phyloP scores from a whole-genome alignment of 805 yeast genomes.

The Ogataea corticis region DNA sequence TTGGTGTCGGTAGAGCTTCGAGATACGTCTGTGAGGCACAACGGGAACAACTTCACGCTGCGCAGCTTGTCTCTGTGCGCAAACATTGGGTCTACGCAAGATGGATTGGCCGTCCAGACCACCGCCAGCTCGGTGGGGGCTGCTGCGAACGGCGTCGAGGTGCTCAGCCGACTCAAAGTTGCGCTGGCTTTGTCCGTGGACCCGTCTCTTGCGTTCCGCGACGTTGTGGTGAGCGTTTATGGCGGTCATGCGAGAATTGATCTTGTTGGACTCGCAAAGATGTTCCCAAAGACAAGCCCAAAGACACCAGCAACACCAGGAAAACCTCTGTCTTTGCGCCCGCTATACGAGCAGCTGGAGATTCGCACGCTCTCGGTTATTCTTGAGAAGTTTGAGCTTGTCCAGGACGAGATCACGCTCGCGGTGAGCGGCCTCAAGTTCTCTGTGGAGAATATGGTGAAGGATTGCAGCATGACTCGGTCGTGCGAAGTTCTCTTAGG shows the following conservation, averaged over 20 bases:
- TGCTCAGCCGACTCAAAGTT: slow-evolving; percentile 1
- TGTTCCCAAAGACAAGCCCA: no score
- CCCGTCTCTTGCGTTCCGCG: background rate
- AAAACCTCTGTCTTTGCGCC: background rate
- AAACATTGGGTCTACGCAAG: background rate
- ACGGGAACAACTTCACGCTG: background rate
- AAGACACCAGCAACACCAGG: background rate
- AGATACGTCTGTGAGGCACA: background rate
- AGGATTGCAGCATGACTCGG: slow-evolving; percentile 7
- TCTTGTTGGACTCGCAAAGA: slow-evolving; percentile 1
- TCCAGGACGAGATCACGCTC: background rate
- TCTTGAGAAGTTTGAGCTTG: slow-evolving; percentile 9
- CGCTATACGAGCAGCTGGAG: background rate
- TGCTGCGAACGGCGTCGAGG: background rate
- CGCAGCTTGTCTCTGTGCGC: background rate
- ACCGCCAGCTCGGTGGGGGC: no score
- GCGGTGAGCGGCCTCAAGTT: slow-evolving; percentile 13
- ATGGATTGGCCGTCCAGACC: background rate
- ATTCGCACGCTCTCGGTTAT: slow-evolving; percentile 6
- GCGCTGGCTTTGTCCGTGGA: background rate
- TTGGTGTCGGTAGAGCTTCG: background rate
- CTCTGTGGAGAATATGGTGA: slow-evolving; percentile 9
- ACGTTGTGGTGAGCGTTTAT: slow-evolving; percentile 2
- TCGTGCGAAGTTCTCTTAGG: slow-evolving; percentile 14
- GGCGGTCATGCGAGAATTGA: slow-evolving; percentile 8